Conservation (phyloP, 164 flowering plant genomes). For the Malania oleifera region DNA sequence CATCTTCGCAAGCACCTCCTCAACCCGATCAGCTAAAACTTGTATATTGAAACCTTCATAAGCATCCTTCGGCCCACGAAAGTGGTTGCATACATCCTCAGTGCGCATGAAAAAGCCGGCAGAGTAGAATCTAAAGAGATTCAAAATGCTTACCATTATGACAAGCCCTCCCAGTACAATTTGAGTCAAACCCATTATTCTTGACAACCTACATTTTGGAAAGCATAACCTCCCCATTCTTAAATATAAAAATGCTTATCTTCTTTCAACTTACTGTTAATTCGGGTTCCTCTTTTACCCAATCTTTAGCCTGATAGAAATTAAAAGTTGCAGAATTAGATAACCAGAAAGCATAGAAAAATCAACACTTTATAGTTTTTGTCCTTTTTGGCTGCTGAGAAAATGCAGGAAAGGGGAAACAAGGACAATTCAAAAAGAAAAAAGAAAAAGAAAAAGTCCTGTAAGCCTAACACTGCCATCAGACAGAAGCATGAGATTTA, state of each 20-base stretch:
- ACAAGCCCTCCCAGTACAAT: slow-evolving; percentile 66
- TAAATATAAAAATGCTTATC: neutral
- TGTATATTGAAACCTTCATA: slow-evolving; percentile 41
- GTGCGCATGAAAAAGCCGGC: slow-evolving; percentile 69
- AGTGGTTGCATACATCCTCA: slow-evolving; percentile 64
- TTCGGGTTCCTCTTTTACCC: neutral
- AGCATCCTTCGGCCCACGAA: slow-evolving; percentile 36
- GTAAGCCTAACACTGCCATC: neutral
- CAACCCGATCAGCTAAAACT: slow-evolving; percentile 54
- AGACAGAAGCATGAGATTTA: neutral
- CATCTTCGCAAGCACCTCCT: slow-evolving; percentile 59
- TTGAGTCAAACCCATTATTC: slow-evolving; percentile 56
- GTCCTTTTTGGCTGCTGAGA: slow-evolving; percentile 5
- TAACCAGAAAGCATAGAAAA: no score
- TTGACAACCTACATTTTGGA: slow-evolving; percentile 45
- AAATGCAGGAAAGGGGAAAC: slow-evolving; percentile 7
- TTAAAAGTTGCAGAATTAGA: neutral
- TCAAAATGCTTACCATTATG: slow-evolving; percentile 54
- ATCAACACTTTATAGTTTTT: no score
- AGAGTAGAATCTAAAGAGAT: slow-evolving; percentile 58
- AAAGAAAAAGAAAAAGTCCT: neutral
- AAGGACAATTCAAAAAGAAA: neutral
- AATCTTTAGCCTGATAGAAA: slow-evolving; percentile 13
- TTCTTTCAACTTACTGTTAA: neutral
- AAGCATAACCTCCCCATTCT: slow-evolving; percentile 50